Conservation (phyloP, 2,329 filamentous ascomycete species). For the Penicillium sp. region DNA sequence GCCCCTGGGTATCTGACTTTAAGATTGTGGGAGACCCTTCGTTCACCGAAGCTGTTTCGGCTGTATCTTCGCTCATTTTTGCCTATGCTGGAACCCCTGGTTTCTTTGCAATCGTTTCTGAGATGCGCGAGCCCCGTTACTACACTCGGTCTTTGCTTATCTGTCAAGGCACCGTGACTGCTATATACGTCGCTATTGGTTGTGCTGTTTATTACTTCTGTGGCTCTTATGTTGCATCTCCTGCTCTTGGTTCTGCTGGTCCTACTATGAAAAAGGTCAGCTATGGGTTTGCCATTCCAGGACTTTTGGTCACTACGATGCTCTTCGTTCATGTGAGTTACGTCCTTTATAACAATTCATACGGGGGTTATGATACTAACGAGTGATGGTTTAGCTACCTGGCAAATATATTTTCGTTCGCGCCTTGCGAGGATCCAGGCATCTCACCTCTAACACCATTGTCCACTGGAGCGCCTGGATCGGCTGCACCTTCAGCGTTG, state of each 20-base stretch:
- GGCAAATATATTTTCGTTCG: slow-evolving; percentile 58
- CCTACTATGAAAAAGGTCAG: slow-evolving; percentile 59
- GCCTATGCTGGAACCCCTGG: slow-evolving; percentile 58
- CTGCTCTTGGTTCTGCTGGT: slow-evolving; percentile 58
- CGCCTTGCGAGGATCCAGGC: slow-evolving; percentile 50
- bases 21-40: slow-evolving; percentile 55
- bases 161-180: slow-evolving; percentile 59
- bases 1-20: slow-evolving; percentile 60
- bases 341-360: background rate
- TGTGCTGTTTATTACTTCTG: slow-evolving; percentile 63
- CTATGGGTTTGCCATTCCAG: slow-evolving; percentile 59
- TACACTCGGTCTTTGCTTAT: slow-evolving; percentile 60
- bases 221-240: slow-evolving; percentile 61
- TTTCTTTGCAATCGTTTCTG: slow-evolving; percentile 63
- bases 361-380: background rate
- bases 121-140: slow-evolving; percentile 61
- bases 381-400: slow-evolving; percentile 21
- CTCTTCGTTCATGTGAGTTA: slow-evolving; percentile 39
- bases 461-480: slow-evolving; percentile 55
- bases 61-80: slow-evolving; percentile 59
- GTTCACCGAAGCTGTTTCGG: slow-evolving; percentile 59
- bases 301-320: slow-evolving; percentile 51
- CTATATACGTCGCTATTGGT: slow-evolving; percentile 57
- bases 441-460: slow-evolving; percentile 51
- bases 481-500: slow-evolving; percentile 43